Percentiles rank a stretch among this genome's conserved stretches.
These are phyloP conservation scores for Xylariaceae sp. DNA, from an alignment of 2,329 filamentous ascomycete genomes.

Conservation along the genomic window DNA sequence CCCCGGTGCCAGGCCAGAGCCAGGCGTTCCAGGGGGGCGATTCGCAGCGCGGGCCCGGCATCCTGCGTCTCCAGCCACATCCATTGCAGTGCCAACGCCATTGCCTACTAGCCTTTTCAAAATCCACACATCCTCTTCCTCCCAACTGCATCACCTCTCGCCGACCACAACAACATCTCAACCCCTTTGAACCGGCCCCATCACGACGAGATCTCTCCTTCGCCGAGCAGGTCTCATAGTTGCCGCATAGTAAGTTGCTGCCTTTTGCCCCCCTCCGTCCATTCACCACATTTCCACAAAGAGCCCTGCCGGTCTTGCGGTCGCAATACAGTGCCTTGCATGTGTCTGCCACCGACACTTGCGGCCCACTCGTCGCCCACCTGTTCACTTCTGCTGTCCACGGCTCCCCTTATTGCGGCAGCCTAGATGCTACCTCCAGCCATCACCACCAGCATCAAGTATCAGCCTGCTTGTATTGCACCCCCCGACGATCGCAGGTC, in stretches of 20 bases:
- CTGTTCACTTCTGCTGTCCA: slow-evolving; percentile 20
- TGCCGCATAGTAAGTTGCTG: slow-evolving; percentile 29
- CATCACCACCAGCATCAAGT: slow-evolving; percentile 6
- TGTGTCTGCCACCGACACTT: slow-evolving; percentile 13
- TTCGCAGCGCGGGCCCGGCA: slow-evolving; percentile 10
- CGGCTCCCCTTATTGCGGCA: slow-evolving; percentile 25
- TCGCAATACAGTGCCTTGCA: slow-evolving; percentile 12
- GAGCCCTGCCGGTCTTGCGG: slow-evolving; percentile 5
- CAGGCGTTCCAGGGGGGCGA: background rate
- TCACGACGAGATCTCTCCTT: slow-evolving; percentile 33
- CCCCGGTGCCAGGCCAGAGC: background rate
- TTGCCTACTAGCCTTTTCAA: slow-evolving; percentile 22
- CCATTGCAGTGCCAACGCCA: slow-evolving; percentile 19
- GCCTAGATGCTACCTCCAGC: slow-evolving; percentile 18
- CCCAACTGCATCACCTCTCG: slow-evolving; percentile 31
- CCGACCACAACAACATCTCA: slow-evolving; percentile 23
- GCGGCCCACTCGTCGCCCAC: slow-evolving; percentile 22
- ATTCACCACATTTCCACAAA: slow-evolving; percentile 12
- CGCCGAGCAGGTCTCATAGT: slow-evolving; percentile 34
- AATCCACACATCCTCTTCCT: slow-evolving; percentile 31
- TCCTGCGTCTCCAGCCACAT: slow-evolving; percentile 29
- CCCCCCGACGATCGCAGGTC: slow-evolving; percentile 10
- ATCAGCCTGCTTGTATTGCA: slow-evolving; percentile 8
- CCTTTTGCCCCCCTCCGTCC: slow-evolving; percentile 9
- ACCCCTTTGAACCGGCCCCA: slow-evolving; percentile 27